A percentile compares a stretch with the other conserved stretches of the same genome.
Conservation (phyloP, 2,329 filamentous ascomycete genomes). For the Huntiella moniliformis region DNA sequence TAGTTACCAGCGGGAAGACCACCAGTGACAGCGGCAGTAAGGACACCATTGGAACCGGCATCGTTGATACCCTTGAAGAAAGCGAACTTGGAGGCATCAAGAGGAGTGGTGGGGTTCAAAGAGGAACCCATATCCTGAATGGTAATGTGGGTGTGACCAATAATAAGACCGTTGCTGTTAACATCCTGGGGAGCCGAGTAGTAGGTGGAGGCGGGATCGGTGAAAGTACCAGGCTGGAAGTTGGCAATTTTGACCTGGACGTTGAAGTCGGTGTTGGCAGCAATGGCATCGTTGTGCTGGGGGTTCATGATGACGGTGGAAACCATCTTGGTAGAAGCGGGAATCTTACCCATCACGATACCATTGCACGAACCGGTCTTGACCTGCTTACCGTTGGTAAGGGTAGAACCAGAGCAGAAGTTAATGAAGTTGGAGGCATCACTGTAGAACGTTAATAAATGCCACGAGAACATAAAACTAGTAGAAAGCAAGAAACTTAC, state of each 20-base stretch:
- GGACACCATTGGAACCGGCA: slow-evolving; percentile 31
- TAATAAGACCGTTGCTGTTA: slow-evolving; percentile 27
- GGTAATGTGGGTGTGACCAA: slow-evolving; percentile 41
- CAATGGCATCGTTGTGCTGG: slow-evolving; percentile 29
- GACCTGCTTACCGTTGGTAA: slow-evolving; percentile 43
- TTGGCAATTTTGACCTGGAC: slow-evolving; percentile 34
- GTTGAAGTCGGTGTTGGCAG: slow-evolving; percentile 30
- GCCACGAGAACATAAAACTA: neutral
- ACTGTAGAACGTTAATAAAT: slow-evolving; percentile 20
- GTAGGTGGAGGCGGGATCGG: slow-evolving; percentile 40
- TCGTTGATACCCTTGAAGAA: slow-evolving; percentile 54
- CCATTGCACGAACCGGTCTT: slow-evolving; percentile 44
- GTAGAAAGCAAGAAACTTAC: slow-evolving; percentile 20
- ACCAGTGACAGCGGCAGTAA: slow-evolving; percentile 33
- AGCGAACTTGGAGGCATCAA: slow-evolving; percentile 34
- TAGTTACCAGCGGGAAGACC: slow-evolving; percentile 45
- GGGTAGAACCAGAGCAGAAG: slow-evolving; percentile 33
- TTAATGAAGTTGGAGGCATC: slow-evolving; percentile 45
- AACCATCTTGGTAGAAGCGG: slow-evolving; percentile 35
- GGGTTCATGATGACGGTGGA: slow-evolving; percentile 36
- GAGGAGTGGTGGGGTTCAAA: slow-evolving; percentile 30
- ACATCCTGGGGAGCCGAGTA: slow-evolving; percentile 40
- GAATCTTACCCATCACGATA: slow-evolving; percentile 43
- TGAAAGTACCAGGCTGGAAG: slow-evolving; percentile 39
- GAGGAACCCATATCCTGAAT: slow-evolving; percentile 35